Percentiles rank a stretch among this genome's conserved stretches.
These are phyloP conservation scores for Voacanga thouarsii DNA, from an alignment of 257 asterid genomes.

Conservation along the genomic window DNA sequence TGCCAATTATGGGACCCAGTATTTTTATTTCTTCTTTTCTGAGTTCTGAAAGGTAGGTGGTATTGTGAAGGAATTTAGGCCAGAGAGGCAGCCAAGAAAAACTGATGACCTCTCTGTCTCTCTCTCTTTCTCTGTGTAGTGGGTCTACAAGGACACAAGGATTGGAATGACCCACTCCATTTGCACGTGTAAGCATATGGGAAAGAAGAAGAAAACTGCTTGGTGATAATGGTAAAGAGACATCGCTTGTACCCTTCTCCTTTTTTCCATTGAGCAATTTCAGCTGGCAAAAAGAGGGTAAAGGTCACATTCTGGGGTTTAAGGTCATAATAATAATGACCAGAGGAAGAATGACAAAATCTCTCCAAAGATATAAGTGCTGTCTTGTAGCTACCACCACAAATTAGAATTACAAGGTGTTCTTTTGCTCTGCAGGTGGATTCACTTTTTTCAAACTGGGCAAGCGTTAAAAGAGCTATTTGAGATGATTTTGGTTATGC, in stretches of 20 bases:
- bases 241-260: neutral
- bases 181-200: conserved; percentile 11
- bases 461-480: conserved; percentile 7
- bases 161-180: conserved; percentile 9
- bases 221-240: neutral
- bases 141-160: conserved; percentile 10
- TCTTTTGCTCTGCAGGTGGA: neutral
- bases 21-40: neutral
- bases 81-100: neutral
- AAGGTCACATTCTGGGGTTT: conserved; percentile 13
- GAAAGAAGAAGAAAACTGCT: neutral
- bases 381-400: conserved; percentile 6
- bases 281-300: neutral
- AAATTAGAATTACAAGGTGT: neutral
- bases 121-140: neutral
- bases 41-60: conserved; percentile 16
- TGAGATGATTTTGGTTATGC: neutral
- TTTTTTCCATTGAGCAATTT: neutral
- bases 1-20: conserved; percentile 16
- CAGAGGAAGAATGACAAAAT: conserved; percentile 13
- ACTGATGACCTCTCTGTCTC: conserved; percentile 9
- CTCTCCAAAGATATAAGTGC: conserved; percentile 6
- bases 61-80: neutral
- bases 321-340: neutral
- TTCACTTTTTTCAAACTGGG: neutral